Percentiles rank a stretch among this genome's conserved stretches.
Conservation (phyloP, 768 basidiomycete genomes). For the Termitomyces eurrhizus region DNA sequence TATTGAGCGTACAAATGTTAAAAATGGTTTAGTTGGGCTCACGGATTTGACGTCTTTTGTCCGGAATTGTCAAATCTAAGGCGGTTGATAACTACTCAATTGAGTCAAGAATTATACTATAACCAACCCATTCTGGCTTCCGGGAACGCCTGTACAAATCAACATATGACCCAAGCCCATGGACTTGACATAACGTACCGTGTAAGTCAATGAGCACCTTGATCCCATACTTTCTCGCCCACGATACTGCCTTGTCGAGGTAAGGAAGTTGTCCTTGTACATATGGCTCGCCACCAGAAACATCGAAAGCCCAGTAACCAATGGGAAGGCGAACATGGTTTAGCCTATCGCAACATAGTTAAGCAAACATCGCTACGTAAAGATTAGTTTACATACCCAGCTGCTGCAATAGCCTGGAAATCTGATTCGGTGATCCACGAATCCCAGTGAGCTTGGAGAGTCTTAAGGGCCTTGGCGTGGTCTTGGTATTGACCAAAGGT, state of each 20-base stretch:
- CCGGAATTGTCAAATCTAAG: constrained; percentile 81
- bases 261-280: constrained; percentile 75
- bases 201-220: constrained; percentile 83
- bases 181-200: constrained; percentile 26
- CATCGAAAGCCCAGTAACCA: constrained; percentile 89
- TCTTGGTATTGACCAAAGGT: constrained; percentile 69
- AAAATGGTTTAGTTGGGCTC: constrained; percentile 15
- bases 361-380: constrained; percentile 3
- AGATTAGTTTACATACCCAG: constrained; percentile 46
- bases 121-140: constrained; percentile 76
- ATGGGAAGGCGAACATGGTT: constrained; percentile 85
- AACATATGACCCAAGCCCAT: background rate
- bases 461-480: constrained; percentile 40
- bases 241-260: constrained; percentile 59
- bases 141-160: constrained; percentile 53
- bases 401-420: constrained; percentile 68
- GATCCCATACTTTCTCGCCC: constrained; percentile 67
- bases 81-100: constrained; percentile 3
- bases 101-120: background rate
- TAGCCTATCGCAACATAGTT: constrained; percentile 38
- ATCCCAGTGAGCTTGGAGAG: constrained; percentile 68
- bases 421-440: constrained; percentile 84
- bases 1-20: constrained; percentile 7
- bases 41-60: constrained; percentile 54
- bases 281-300: constrained; percentile 73